A percentile compares a stretch with the other conserved stretches of the same genome.
These are phyloP conservation scores for Rhodamnia rubescens DNA, from an alignment of 345 rosid species.

Conservation along the genomic window DNA sequence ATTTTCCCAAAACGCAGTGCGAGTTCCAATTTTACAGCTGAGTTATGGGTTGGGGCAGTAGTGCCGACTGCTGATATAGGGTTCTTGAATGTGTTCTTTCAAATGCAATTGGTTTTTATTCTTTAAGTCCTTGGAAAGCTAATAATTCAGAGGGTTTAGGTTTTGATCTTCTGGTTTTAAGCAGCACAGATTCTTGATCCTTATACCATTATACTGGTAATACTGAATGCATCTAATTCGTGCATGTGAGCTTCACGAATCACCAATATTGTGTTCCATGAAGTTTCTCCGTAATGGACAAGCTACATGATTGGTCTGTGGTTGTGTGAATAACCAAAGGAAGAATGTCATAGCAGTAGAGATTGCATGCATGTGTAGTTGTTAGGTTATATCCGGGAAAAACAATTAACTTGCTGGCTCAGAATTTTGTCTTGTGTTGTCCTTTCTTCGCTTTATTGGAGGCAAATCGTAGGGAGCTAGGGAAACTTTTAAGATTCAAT, in stretches of 20 bases:
- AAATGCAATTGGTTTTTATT: background rate
- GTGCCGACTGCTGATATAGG: background rate
- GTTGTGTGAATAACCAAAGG: background rate
- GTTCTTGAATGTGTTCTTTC: background rate
- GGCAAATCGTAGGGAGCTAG: background rate
- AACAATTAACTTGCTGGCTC: background rate
- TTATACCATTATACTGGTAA: background rate
- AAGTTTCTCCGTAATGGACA: background rate
- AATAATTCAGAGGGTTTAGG: background rate
- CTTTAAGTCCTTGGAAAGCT: background rate
- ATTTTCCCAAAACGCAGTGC: background rate
- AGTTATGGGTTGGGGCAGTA: background rate
- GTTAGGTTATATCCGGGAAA: too few species aligned
- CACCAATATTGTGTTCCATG: background rate
- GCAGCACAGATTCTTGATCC: background rate
- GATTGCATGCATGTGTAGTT: background rate
- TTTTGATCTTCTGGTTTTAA: background rate
- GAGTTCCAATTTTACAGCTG: background rate
- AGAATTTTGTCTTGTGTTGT: background rate
- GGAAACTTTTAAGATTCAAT: background rate
- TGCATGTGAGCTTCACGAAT: background rate
- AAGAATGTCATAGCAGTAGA: background rate
- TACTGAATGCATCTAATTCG: background rate
- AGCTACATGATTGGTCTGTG: background rate
- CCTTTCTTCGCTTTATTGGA: background rate